These are phyloP conservation scores for Dorcoceras hygrometricum DNA, from an alignment of 257 asterid genomes.

Conservation along the genomic window DNA sequence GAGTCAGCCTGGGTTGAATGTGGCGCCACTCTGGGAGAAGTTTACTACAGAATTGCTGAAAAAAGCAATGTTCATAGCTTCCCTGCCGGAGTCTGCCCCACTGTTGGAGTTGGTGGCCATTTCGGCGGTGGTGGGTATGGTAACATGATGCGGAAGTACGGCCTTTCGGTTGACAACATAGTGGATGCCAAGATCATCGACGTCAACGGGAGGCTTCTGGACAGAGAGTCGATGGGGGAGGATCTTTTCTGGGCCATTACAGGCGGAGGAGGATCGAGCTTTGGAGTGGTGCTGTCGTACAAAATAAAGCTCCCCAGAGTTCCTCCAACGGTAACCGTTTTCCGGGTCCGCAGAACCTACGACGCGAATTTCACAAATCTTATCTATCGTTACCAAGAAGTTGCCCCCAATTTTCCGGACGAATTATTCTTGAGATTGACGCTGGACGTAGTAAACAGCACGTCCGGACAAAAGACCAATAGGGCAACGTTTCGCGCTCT, in stretches of 20 bases:
- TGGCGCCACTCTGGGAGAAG: constrained; percentile 51
- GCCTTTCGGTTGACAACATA: constrained; percentile 49
- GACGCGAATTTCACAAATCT: constrained; percentile 34
- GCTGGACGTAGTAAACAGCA: constrained; percentile 29
- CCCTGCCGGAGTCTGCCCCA: constrained; percentile 59
- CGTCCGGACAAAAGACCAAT: constrained; percentile 13
- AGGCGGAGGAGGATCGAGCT: constrained; percentile 56
- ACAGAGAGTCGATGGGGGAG: constrained; percentile 51
- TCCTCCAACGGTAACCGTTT: constrained; percentile 33
- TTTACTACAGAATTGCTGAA: constrained; percentile 41
- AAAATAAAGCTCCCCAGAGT: constrained; percentile 39
- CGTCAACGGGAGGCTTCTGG: constrained; percentile 40
- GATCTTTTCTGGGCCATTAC: constrained; percentile 61
- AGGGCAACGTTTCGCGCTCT: constrained; percentile 38
- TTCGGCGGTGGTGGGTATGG: constrained; percentile 60
- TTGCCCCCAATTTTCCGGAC: constrained; percentile 30
- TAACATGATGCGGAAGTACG: constrained; percentile 50
- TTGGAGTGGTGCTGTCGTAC: constrained; percentile 45
- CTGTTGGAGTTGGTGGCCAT: constrained; percentile 59
- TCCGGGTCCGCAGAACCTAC: constrained; percentile 28
- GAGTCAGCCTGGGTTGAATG: constrained; percentile 44
- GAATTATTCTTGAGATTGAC: constrained; percentile 39
- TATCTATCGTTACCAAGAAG: constrained; percentile 31
- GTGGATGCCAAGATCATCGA: constrained; percentile 44
- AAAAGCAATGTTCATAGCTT: constrained; percentile 35